Evolutionary conservation across 371 early-diverging fungal species (phyloP), one percentile per base, ranked within the genome.

Genomic region (Lichtheimia ornata): DNA sequence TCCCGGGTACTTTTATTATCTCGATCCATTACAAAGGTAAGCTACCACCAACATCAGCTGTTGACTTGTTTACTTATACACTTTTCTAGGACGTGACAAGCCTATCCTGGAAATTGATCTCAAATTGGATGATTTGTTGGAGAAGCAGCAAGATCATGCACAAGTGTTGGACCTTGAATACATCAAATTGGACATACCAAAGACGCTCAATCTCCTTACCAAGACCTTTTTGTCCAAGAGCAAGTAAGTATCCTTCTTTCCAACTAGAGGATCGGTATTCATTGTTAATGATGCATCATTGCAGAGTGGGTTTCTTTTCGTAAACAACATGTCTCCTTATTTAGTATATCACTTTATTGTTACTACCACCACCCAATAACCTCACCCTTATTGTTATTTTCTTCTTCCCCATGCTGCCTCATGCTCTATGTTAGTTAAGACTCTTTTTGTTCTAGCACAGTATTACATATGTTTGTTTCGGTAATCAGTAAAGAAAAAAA

Each of bases 101-200:
- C 91, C 97, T 0, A 93, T 97, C 30, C 70, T 97, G 60, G 95
- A 95, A 73, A 94, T 97, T 88, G 95, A 95, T 72, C 81, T 97
- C 58, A 93, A 94, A 61, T 73, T 97, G 52, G 97, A 97, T 67
- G 97, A 97, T 73, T 71, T 97, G 61, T 77, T 97, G 53, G 96
- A 95, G 73, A 94, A 94, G 87, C 95, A 97, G 85, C 94, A 94
- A 72, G 89, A 93, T 59, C 91, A 94, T 40, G 85, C 92, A 2
- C 80, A 88, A 41, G 67, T 86, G 27, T 71, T 97, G 42, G 97
- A 96, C 72, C 84, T 96, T 6, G 96, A 96, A 73, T 97, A 95
- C 61, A 93, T 97, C n/a, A 93, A 93, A 67, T 78, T 97, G 49
- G 88, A 87, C 59, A 70, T 78, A 25, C 57, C 24, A 59, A 81